phyloP scores from a whole-genome alignment of 2,329 filamentous ascomycete genomes.

The Diaporthe amygdali region DNA sequence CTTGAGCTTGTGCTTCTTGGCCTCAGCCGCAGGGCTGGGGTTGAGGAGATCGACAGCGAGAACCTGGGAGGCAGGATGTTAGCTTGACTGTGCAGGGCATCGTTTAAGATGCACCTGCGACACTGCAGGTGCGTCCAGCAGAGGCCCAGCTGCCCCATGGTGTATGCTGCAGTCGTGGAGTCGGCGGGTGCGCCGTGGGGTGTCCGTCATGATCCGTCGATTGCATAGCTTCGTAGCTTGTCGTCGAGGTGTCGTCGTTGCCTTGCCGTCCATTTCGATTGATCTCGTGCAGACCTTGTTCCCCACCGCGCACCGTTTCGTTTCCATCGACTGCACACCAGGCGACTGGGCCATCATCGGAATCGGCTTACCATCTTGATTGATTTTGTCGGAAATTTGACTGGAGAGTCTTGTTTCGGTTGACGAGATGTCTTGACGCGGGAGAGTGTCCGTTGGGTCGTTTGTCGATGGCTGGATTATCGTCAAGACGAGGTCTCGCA shows the following conservation, averaged over 20 bases:
- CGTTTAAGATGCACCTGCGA: neutral
- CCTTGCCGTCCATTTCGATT: neutral
- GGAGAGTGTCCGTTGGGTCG: constrained; percentile 40
- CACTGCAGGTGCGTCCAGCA: neutral
- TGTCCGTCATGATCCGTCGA: constrained; percentile 21
- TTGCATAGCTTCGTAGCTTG: neutral
- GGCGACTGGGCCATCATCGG: constrained; percentile 15
- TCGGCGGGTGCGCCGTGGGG: constrained; percentile 13
- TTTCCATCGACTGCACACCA: constrained; percentile 12
- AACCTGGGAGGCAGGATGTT: constrained; percentile 72
- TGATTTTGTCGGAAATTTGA: constrained; percentile 51
- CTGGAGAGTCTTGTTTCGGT: constrained; percentile 45
- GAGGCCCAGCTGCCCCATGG: neutral
- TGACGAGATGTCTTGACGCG: constrained; percentile 57
- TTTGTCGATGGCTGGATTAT: constrained; percentile 23
- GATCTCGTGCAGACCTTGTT: constrained; percentile 4
- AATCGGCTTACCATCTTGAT: constrained; percentile 71
- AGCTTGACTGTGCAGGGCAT: constrained; percentile 43
- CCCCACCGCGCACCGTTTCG: constrained; percentile 15
- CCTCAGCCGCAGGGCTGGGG: constrained; percentile 96
- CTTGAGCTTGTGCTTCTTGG: constrained; percentile 99
- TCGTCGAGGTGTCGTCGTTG: constrained; percentile 4
- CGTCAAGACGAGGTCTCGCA: constrained; percentile 26
- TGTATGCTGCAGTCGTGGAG: neutral
- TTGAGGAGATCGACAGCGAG: constrained; percentile 99